Percentiles rank a stretch among this genome's conserved stretches.
These are phyloP conservation scores for Prunella vulgaris DNA, from an alignment of 257 asterid species.

Conservation along the genomic window DNA sequence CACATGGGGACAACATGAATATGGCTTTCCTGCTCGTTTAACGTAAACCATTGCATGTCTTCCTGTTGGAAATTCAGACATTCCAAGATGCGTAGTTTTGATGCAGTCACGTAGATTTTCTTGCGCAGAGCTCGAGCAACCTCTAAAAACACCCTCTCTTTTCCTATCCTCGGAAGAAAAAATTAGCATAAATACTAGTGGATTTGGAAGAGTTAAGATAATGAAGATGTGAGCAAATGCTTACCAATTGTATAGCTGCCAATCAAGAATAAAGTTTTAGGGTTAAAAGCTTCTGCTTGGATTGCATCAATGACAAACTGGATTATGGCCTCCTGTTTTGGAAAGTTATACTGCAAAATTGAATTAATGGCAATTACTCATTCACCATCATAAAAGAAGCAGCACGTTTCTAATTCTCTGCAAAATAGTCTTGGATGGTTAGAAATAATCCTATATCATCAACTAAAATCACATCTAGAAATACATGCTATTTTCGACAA, in stretches of 20 bases:
- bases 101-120: slow-evolving; percentile 67
- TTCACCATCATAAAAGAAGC: background rate
- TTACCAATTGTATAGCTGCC: slow-evolving; percentile 98
- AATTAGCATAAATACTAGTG: background rate
- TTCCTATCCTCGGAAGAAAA: slow-evolving; percentile 47
- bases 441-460: background rate
- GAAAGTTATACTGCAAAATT: slow-evolving; percentile 81
- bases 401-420: background rate
- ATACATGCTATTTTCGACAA: background rate
- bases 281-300: slow-evolving; percentile 94
- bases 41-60: slow-evolving; percentile 82
- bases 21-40: slow-evolving; percentile 81
- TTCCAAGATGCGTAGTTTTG: slow-evolving; percentile 76
- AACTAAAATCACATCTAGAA: background rate
- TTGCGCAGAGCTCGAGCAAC: slow-evolving; percentile 81
- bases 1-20: slow-evolving; percentile 98
- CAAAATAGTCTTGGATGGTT: background rate
- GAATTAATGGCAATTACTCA: slow-evolving; percentile 12
- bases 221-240: slow-evolving; percentile 6
- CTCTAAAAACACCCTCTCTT: slow-evolving; percentile 80
- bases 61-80: slow-evolving; percentile 65
- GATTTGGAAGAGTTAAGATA: background rate
- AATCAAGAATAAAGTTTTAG: slow-evolving; percentile 76
- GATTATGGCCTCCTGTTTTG: slow-evolving; percentile 82
- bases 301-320: slow-evolving; percentile 93